Evolutionary conservation across 805 yeast species (phyloP).

Genomic region (Monosporozyma solicola): DNA sequence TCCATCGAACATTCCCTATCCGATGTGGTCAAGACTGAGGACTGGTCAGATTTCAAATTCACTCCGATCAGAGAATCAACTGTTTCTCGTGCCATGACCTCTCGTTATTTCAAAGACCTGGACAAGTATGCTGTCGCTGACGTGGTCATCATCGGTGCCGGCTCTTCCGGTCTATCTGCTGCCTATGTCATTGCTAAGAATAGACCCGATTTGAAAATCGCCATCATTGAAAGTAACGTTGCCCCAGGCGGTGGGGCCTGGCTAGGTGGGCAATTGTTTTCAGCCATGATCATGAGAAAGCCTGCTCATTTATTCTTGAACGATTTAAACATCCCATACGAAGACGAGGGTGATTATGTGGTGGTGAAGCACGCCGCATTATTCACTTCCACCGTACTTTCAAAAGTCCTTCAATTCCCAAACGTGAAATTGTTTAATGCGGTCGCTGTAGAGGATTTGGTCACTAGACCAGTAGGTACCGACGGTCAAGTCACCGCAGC

Average conservation of each 20-base stretch:
- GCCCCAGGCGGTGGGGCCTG: slow-evolving; percentile 77
- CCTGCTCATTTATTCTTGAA: slow-evolving; percentile 65
- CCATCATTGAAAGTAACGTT: slow-evolving; percentile 66
- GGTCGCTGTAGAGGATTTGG: slow-evolving; percentile 71
- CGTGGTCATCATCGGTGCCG: slow-evolving; percentile 69
- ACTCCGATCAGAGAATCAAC: slow-evolving; percentile 70
- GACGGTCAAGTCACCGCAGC: slow-evolving; percentile 57
- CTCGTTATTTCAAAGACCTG: slow-evolving; percentile 60
- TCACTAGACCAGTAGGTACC: slow-evolving; percentile 52
- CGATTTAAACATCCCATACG: slow-evolving; percentile 56
- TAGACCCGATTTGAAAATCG: slow-evolving; percentile 68
- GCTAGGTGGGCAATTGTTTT: slow-evolving; percentile 68
- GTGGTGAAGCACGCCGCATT: slow-evolving; percentile 76
- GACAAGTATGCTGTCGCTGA: slow-evolving; percentile 70
- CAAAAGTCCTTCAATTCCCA: slow-evolving; percentile 62
- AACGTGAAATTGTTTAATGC: slow-evolving; percentile 73
- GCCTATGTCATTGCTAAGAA: slow-evolving; percentile 66
- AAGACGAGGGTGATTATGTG: slow-evolving; percentile 73
- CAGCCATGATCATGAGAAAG: slow-evolving; percentile 72
- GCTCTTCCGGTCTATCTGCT: slow-evolving; percentile 67
- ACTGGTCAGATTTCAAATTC: slow-evolving; percentile 62
- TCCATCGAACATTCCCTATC: slow-evolving; percentile 22
- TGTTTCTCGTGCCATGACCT: slow-evolving; percentile 74
- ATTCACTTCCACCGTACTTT: slow-evolving; percentile 61
- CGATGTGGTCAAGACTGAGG: slow-evolving; percentile 29